Base-by-base conservation (phyloP, 768 basidiomycete genomes). In the Trametopsis cervina region DNA sequence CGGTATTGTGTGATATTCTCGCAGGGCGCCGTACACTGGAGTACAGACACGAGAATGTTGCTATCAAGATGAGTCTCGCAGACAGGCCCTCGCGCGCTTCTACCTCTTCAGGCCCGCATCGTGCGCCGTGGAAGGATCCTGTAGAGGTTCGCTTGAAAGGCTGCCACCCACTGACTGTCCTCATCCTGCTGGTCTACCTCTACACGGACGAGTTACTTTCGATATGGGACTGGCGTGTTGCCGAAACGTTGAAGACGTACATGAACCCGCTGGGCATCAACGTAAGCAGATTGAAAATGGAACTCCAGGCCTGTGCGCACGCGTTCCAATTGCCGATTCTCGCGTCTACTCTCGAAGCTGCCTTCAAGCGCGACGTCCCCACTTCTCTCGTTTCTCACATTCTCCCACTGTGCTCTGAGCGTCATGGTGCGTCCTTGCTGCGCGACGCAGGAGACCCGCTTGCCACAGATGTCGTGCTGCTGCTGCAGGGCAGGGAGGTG, bases 151-250 rank as follows among this genome's bases (percentile, higher is more conserved):
- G 61, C 15, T 57, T 95, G 38, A 59, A 68, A 0, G 79, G 79
- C 1, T 79, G 78, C 51, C 76, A 81, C 39, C 73, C 84, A 0
- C 66, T 94, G 5, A 69, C 89, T 0, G 64, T 85, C 13, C 75
- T 96, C 13, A 73, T 95, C 18, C 68, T 97, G 17, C 63, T 96
- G 17, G 75, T 81, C 20, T 97, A 92, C 58, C 64, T 97, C n/a
- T 97, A 97, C 64, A 76, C 87, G 1, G 95, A 99, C 61, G 76
- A 82, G 35, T 64, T 94, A 1, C 69, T 89, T 10, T 81, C 89
- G 0, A 63, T 93, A 12, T 94, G 92, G 89, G 93, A 98, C 61
- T 71, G 73, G 11, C 78, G 91, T 15, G 71, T 89, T 10, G 72
- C 67, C 0, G 48, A 47, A 26, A 61, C 66, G 1, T 63, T 85